Conservation (phyloP, 2,329 filamentous ascomycete species). For the Pseudohalonectria lignicola region DNA sequence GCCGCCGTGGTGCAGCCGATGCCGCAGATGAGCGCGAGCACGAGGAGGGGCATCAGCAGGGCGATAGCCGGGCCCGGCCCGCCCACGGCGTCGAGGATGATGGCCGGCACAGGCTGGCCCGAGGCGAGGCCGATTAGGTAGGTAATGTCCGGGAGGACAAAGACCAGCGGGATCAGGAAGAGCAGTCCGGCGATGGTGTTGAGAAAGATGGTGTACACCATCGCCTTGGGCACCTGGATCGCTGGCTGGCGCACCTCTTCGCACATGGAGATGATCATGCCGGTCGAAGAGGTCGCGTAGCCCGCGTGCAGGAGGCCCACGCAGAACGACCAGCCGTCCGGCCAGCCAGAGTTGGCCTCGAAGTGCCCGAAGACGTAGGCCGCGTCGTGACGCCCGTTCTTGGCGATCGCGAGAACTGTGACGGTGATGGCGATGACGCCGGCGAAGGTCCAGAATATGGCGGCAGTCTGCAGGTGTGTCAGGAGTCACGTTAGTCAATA, state of each 20-base stretch:
- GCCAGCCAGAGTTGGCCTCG: slow-evolving; percentile 58
- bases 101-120: slow-evolving; percentile 53
- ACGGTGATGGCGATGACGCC: slow-evolving; percentile 56
- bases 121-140: slow-evolving; percentile 40
- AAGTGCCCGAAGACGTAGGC: slow-evolving; percentile 58
- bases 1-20: slow-evolving; percentile 59
- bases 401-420: slow-evolving; percentile 53
- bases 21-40: slow-evolving; percentile 56
- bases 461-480: slow-evolving; percentile 44
- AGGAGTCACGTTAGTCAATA: background rate
- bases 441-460: slow-evolving; percentile 65
- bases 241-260: slow-evolving; percentile 59
- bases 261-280: slow-evolving; percentile 74
- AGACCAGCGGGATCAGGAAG: slow-evolving; percentile 58
- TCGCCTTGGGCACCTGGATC: slow-evolving; percentile 60
- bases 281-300: slow-evolving; percentile 65
- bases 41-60: slow-evolving; percentile 52
- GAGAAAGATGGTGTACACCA: slow-evolving; percentile 56
- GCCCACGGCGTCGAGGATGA: slow-evolving; percentile 52
- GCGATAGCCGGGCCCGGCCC: slow-evolving; percentile 49
- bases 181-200: slow-evolving; percentile 57
- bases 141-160: slow-evolving; percentile 54
- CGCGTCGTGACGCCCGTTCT: slow-evolving; percentile 52
- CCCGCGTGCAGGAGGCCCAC: slow-evolving; percentile 62
- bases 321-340: slow-evolving; percentile 60